Conservation (phyloP, 2,329 filamentous ascomycete genomes). For the Kalmusia sp. region DNA sequence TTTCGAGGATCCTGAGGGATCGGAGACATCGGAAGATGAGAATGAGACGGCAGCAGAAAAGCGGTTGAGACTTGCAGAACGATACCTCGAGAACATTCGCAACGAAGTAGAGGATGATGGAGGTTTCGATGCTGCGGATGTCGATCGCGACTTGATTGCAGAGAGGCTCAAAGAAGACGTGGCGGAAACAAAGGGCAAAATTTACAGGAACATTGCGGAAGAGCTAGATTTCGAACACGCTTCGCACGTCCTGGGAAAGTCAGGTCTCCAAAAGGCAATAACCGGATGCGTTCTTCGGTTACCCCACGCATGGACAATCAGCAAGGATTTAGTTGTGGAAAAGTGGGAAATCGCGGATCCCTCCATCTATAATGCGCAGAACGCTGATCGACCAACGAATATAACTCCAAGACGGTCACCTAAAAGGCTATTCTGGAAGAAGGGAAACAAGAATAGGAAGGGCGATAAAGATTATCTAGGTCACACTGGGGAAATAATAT, state of each 20-base stretch:
- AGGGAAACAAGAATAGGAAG: constrained; percentile 65
- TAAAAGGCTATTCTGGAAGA: constrained; percentile 67
- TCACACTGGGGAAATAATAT: constrained; percentile 81
- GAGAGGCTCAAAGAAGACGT: constrained; percentile 87
- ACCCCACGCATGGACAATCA: constrained; percentile 86
- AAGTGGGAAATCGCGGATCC: constrained; percentile 85
- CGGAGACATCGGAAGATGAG: constrained; percentile 73
- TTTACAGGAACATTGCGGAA: constrained; percentile 81
- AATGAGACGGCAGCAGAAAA: constrained; percentile 90
- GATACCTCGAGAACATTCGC: constrained; percentile 89
- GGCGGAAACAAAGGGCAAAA: constrained; percentile 85
- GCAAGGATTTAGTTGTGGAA: constrained; percentile 81
- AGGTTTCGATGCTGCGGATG: constrained; percentile 92
- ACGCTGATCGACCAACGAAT: constrained; percentile 38
- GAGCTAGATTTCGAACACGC: constrained; percentile 74
- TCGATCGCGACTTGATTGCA: constrained; percentile 91
- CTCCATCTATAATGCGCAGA: constrained; percentile 29
- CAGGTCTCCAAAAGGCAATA: constrained; percentile 77
- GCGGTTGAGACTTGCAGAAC: constrained; percentile 84
- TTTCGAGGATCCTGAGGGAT: constrained; percentile 42
- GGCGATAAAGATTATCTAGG: constrained; percentile 70
- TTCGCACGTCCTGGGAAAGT: constrained; percentile 75
- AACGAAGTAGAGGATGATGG: constrained; percentile 75
- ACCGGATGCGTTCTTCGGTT: constrained; percentile 81
- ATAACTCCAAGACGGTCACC: constrained; percentile 66